Evolutionary conservation across 2,329 filamentous ascomycete genomes (phyloP), one percentile per base, ranked within the genome.

Genomic region (Penicillium italicum): DNA sequence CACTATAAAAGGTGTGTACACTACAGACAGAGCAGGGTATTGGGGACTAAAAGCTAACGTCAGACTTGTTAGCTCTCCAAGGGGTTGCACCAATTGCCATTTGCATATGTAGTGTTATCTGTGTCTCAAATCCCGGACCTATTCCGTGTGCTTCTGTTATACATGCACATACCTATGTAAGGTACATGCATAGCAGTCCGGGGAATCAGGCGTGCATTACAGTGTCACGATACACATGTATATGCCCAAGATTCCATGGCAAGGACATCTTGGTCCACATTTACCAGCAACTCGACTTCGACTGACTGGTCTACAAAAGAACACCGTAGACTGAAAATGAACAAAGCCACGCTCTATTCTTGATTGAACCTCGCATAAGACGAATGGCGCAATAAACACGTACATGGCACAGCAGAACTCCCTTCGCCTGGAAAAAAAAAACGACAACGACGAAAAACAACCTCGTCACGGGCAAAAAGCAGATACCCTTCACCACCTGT

Each of bases 351-450:
- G 51, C 60, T 61, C 59, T 61, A 61, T 61, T 61, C 59, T 53
- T 41, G 50, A 56, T 26, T 55, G 57, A 44, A 55, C 55, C 51
- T 55, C 50, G 52, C 56, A 56, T 55, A 63, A 57, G 53, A 62
- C 55, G 43, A 55, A 65, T 52, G 41, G 45, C 55, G 60, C 56
- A 62, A 64, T 59, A 67, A 60, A 45, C 47, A 55, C 28, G 64
- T 66, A 70, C 70, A 75, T 70, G 53, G 56, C 64, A 62, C 59
- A 66, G 50, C 42, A 61, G n/a, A 54, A 68, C 63, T 58, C 67
- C 64, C 58, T 64, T 69, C 68, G 67, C 68, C 68, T 43, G 44
- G 20, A 24, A 42, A 31, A 40, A 16, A 53, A 50, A 16, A 6
- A 50, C 58, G 56, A 58, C 41, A 58, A 58, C 38, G 58, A 49